phyloP scores from a whole-genome alignment of 208 protist species.

The Wallacemonas rigidus region DNA sequence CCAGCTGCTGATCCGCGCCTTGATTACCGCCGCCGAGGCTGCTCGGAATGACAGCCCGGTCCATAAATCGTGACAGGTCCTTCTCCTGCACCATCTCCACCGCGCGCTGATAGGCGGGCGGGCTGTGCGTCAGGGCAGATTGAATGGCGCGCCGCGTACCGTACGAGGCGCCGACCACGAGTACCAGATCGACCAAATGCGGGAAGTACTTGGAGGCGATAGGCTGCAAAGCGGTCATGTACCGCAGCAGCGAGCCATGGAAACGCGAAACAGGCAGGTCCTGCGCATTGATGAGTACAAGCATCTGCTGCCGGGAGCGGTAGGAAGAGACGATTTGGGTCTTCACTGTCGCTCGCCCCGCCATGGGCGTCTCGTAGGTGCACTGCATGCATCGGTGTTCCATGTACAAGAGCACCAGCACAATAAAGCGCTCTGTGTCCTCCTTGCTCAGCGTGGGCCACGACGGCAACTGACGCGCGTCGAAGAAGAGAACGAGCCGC shows the following conservation, averaged over 20 bases:
- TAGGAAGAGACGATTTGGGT: neutral
- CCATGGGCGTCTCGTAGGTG: constrained; percentile 30
- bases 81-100: constrained; percentile 58
- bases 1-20: constrained; percentile 5
- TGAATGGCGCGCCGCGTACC: constrained; percentile 58
- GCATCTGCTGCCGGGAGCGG: constrained; percentile 48
- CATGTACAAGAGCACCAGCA: constrained; percentile 79
- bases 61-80: constrained; percentile 57
- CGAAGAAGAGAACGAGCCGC: constrained; percentile 60
- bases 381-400: constrained; percentile 46
- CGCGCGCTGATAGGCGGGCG: constrained; percentile 26
- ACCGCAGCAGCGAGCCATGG: constrained; percentile 39
- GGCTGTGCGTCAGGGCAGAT: constrained; percentile 32
- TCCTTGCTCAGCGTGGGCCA: constrained; percentile 44
- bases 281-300: constrained; percentile 65
- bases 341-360: constrained; percentile 15
- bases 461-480: constrained; percentile 26
- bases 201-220: constrained; percentile 82
- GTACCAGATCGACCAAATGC: constrained; percentile 47
- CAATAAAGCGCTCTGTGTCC: constrained; percentile 56
- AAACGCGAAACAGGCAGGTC: constrained; percentile 40
- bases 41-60: constrained; percentile 36
- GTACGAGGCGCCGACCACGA: constrained; percentile 56
- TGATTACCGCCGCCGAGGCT: constrained; percentile 47
- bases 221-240: constrained; percentile 37